These are phyloP conservation scores for Laetiporus sulphureus DNA, from an alignment of 1,284 basidiomycete genomes.

Conservation along the genomic window DNA sequence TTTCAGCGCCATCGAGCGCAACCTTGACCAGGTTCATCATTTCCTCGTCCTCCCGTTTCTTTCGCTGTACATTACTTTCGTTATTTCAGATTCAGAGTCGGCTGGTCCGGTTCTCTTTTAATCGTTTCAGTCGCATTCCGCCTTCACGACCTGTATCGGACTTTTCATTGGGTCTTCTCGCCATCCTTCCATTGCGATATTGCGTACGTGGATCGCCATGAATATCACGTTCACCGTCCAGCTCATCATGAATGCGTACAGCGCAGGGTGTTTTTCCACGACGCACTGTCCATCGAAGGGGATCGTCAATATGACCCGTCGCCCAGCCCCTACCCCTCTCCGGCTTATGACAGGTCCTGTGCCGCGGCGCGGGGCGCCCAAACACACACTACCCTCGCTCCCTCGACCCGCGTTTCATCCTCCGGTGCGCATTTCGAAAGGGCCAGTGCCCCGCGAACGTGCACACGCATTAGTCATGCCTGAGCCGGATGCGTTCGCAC, in stretches of 20 bases:
- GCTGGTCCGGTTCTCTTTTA: slow-evolving; percentile 17
- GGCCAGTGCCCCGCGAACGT: slow-evolving; percentile 19
- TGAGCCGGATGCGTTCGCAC: background rate
- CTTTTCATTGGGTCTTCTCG: too few relatives aligned
- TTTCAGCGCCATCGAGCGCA: slow-evolving; percentile 3
- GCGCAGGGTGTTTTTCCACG: too few relatives aligned
- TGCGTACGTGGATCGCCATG: too few relatives aligned
- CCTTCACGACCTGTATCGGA: background rate
- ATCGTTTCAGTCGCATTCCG: background rate
- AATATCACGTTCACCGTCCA: too few relatives aligned
- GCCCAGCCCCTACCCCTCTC: slow-evolving; percentile 20
- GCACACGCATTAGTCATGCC: slow-evolving; percentile 1
- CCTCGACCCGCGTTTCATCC: slow-evolving; percentile 26
- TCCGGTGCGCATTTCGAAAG: slow-evolving; percentile 7
- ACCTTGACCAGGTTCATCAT: slow-evolving; percentile 10
- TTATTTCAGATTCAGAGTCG: slow-evolving; percentile 15
- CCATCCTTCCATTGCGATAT: too few relatives aligned
- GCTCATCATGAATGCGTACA: too few relatives aligned
- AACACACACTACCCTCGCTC: slow-evolving; percentile 26
- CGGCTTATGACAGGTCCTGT: slow-evolving; percentile 25
- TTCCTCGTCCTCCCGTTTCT: slow-evolving; percentile 12
- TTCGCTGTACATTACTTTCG: slow-evolving; percentile 9
- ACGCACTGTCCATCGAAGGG: too few relatives aligned
- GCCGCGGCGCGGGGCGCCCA: slow-evolving; percentile 21
- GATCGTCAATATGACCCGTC: slow-evolving; percentile 9